Conservation (phyloP, 257 asterid species). For the Jaltomata sinuosa region DNA sequence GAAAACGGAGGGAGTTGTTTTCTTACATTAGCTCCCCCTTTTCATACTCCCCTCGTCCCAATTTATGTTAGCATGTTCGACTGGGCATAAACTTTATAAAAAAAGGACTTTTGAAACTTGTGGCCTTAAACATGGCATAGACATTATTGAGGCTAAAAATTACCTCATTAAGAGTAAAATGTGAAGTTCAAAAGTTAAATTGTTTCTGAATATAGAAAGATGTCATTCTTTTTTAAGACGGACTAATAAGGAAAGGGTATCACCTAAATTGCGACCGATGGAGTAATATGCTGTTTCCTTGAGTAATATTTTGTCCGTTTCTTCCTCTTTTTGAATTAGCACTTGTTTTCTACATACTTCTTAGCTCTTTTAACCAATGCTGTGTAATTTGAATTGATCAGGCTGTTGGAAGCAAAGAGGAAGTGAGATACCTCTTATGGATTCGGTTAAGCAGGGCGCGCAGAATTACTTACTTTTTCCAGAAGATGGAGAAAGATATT, state of each 20-base stretch:
- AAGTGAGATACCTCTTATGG: slow-evolving; percentile 75
- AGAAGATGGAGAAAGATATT: slow-evolving; percentile 78
- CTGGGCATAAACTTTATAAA: too few relatives aligned
- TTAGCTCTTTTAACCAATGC: background rate
- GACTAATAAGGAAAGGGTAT: background rate
- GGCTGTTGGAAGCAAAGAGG: slow-evolving; percentile 63
- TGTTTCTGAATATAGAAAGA: background rate
- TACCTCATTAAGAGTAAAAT: background rate
- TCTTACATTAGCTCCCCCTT: background rate
- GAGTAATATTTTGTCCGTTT: too few relatives aligned
- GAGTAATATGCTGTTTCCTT: background rate
- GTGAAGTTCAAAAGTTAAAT: background rate
- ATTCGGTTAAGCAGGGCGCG: slow-evolving; percentile 78
- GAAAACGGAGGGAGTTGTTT: background rate
- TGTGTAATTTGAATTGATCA: slow-evolving; percentile 6
- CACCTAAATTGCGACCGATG: background rate
- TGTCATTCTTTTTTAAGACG: background rate
- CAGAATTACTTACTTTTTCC: slow-evolving; percentile 45
- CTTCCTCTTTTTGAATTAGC: too few relatives aligned
- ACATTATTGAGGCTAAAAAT: background rate
- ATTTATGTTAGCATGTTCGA: background rate
- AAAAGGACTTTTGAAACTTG: too few relatives aligned
- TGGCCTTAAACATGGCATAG: too few relatives aligned
- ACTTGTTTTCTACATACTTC: background rate
- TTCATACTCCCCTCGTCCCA: too few relatives aligned